Evolutionary conservation across 2,329 filamentous ascomycete species (phyloP).

Genomic region (Scorias spongiosa): DNA sequence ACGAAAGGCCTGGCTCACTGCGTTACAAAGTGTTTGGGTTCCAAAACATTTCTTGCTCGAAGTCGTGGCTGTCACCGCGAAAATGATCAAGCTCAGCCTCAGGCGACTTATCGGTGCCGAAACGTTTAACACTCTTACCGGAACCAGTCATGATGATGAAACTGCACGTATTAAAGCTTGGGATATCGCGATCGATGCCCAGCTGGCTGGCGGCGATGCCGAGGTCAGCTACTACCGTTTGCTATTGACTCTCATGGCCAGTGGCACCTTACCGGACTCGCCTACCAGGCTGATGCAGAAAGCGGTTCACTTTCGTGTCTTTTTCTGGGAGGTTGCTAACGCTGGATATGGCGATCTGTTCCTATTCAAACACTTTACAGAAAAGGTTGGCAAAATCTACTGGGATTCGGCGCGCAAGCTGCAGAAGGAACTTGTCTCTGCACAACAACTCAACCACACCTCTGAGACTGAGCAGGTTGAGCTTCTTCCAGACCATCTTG

Average conservation of each 20-base stretch:
- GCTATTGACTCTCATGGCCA: slow-evolving; percentile 73
- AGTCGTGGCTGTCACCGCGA: slow-evolving; percentile 62
- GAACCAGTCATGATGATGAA: slow-evolving; percentile 72
- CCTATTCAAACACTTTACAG: slow-evolving; percentile 53
- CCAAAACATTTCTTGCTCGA: slow-evolving; percentile 79
- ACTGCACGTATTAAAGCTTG: slow-evolving; percentile 77
- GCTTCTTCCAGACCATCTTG: slow-evolving; percentile 60
- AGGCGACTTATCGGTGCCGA: slow-evolving; percentile 63
- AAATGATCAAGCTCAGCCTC: slow-evolving; percentile 67
- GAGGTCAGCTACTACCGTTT: slow-evolving; percentile 81
- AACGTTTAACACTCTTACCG: slow-evolving; percentile 64
- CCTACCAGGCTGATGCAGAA: slow-evolving; percentile 79
- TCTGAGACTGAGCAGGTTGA: slow-evolving; percentile 37
- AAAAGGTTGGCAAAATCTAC: slow-evolving; percentile 56
- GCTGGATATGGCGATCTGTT: slow-evolving; percentile 48
- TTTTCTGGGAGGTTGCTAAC: slow-evolving; percentile 65
- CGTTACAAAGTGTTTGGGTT: slow-evolving; percentile 83
- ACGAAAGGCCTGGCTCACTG: slow-evolving; percentile 80
- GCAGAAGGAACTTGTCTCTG: slow-evolving; percentile 24
- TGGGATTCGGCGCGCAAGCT: slow-evolving; percentile 71
- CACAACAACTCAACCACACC: slow-evolving; percentile 10
- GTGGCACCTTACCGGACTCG: slow-evolving; percentile 70
- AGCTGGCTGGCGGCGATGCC: slow-evolving; percentile 76
- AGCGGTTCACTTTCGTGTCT: slow-evolving; percentile 75
- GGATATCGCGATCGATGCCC: slow-evolving; percentile 84